Evolutionary conservation across 1,139 yeast genomes (phyloP).

Genomic region (Yamadazyma conglobata): DNA sequence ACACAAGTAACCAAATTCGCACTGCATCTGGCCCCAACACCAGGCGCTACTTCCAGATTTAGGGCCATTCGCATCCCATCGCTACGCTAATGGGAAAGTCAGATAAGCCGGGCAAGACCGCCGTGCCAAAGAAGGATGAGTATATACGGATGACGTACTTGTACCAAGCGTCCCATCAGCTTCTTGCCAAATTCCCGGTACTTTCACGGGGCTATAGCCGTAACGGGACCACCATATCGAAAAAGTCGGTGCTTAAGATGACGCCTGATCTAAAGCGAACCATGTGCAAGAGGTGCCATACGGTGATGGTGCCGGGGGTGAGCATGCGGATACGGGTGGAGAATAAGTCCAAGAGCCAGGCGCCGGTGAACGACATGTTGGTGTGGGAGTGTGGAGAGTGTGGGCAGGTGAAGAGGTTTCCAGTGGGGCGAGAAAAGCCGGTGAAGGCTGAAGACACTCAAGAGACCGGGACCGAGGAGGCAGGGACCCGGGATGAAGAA

Average conservation of each 20-base stretch:
- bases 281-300: slow-evolving; percentile 57
- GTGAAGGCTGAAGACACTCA: too few species aligned
- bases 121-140: slow-evolving; percentile 56
- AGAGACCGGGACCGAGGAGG: too few species aligned
- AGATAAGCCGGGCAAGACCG: slow-evolving; percentile 4
- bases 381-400: slow-evolving; percentile 27
- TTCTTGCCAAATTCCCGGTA: slow-evolving; percentile 23
- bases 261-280: slow-evolving; percentile 60
- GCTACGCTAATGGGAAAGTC: slow-evolving; percentile 3
- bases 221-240: slow-evolving; percentile 50
- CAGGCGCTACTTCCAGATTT: too few species aligned
- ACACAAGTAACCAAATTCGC: too few species aligned
- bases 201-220: slow-evolving; percentile 50
- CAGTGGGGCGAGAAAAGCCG: too few species aligned
- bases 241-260: slow-evolving; percentile 59
- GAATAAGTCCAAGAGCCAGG: slow-evolving; percentile 24
- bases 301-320: slow-evolving; percentile 46
- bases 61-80: too few species aligned
- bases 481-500: too few species aligned
- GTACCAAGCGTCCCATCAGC: slow-evolving; percentile 45
- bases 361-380: slow-evolving; percentile 30
- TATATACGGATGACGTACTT: slow-evolving; percentile 56
- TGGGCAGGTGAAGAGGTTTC: slow-evolving; percentile 26
- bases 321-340: slow-evolving; percentile 31
- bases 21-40: too few species aligned